phyloP scores from a whole-genome alignment of 1,284 basidiomycete species.

The Mrakiaceae sp. region DNA sequence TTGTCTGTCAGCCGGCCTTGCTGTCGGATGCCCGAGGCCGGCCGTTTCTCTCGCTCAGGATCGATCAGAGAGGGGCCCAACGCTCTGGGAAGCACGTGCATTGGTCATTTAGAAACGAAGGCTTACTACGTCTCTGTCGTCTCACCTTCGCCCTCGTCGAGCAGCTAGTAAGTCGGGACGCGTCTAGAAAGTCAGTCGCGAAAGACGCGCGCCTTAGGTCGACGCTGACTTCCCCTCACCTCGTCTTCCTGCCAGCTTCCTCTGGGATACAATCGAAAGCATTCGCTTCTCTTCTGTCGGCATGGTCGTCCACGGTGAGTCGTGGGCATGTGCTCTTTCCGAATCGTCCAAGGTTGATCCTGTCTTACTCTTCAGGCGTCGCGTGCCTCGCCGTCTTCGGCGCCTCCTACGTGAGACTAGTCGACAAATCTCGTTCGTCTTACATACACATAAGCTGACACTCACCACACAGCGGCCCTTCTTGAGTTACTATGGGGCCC shows the following conservation, averaged over 20 bases:
- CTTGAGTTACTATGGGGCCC: conserved; percentile 54
- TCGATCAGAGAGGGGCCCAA: no score
- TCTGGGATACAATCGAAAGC: conserved; percentile 53
- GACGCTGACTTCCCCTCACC: not conserved
- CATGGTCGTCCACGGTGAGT: conserved; percentile 54
- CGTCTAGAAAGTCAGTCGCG: no score
- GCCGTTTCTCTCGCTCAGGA: no score
- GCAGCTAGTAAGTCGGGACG: no score
- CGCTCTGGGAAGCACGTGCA: no score
- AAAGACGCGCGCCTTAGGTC: conserved; percentile 19
- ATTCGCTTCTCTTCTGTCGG: conserved; percentile 44
- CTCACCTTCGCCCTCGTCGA: no score
- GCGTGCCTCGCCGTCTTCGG: conserved; percentile 50
- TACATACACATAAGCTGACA: not conserved
- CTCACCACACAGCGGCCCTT: conserved; percentile 50
- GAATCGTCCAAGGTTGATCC: no score
- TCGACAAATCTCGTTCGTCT: no score
- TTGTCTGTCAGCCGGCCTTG: no score
- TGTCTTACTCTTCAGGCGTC: conserved; percentile 35
- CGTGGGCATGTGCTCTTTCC: not conserved
- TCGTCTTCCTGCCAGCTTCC: conserved; percentile 33
- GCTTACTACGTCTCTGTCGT: no score
- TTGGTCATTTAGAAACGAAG: no score
- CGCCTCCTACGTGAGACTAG: conserved; percentile 47
- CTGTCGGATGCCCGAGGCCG: no score